Percentiles rank a stretch among this genome's conserved stretches.
phyloP scores from a whole-genome alignment of 306 rosid species.

The Vachellia collinsii region DNA sequence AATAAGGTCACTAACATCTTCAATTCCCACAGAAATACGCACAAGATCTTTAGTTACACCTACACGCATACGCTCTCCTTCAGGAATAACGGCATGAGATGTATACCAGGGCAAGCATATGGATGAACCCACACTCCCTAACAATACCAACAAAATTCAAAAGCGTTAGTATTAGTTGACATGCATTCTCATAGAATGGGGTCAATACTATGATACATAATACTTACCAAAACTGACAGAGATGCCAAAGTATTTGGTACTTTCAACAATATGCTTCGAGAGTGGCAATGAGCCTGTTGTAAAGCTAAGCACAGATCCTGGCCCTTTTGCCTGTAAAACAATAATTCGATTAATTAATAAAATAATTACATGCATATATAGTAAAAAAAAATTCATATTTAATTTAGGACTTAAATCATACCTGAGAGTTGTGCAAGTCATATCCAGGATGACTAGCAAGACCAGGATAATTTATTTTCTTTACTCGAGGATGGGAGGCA shows the following conservation, averaged over 20 bases:
- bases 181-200: too few species aligned
- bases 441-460: conserved; percentile 74
- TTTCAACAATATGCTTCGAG: too few species aligned
- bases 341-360: conserved; percentile 18
- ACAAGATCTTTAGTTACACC: conserved; percentile 84
- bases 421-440: conserved; percentile 85
- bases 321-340: conserved; percentile 80
- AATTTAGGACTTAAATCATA: conserved; percentile 28
- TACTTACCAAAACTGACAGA: too few species aligned
- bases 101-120: conserved; percentile 83
- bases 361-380: background rate
- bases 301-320: conserved; percentile 51
- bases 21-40: conserved; percentile 81
- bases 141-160: conserved; percentile 11
- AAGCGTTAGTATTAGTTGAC: too few species aligned
- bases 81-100: conserved; percentile 87
- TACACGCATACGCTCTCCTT: conserved; percentile 68
- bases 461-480: conserved; percentile 78
- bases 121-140: conserved; percentile 90
- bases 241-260: too few species aligned
- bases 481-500: conserved; percentile 71
- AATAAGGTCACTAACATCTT: conserved; percentile 81
- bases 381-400: background rate
- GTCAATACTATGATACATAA: too few species aligned
- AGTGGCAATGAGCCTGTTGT: too few species aligned